Percentiles rank a stretch among this genome's conserved stretches.
Conservation (phyloP, 1,284 basidiomycete genomes). For the Leccinum glutinopallens region DNA sequence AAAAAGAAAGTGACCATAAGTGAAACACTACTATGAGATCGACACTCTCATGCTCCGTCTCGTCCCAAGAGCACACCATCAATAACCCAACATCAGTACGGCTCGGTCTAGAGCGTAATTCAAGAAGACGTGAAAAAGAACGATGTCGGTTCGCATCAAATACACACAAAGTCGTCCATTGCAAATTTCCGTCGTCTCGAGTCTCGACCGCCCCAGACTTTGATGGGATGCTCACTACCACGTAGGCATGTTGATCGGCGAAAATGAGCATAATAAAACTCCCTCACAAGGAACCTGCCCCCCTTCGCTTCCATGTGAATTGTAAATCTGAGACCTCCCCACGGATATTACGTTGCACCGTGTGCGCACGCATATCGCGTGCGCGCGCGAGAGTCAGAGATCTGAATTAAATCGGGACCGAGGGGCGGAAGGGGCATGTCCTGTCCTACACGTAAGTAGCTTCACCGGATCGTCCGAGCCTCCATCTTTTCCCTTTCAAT, state of each 20-base stretch:
- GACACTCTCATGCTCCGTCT: background rate
- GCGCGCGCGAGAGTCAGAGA: background rate
- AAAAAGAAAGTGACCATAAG: background rate
- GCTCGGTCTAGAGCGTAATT: background rate
- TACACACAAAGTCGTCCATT: background rate
- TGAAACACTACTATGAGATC: background rate
- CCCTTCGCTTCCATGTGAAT: background rate
- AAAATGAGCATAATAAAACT: background rate
- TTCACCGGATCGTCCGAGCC: background rate
- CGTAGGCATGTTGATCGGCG: background rate
- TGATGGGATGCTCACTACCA: background rate
- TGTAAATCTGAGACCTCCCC: background rate
- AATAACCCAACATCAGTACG: background rate
- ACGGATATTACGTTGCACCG: background rate
- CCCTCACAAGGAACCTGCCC: background rate
- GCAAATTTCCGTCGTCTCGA: background rate
- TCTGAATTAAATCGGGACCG: slow-evolving; percentile 2
- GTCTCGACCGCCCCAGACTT: background rate
- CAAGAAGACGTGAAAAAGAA: background rate
- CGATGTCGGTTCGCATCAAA: background rate
- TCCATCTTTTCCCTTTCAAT: background rate
- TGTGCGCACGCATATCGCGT: background rate
- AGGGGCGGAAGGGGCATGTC: background rate
- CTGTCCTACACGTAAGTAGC: background rate
- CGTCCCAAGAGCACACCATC: background rate